These are phyloP conservation scores for Yarrowia sp. DNA, from an alignment of 805 yeast genomes.

Conservation along the genomic window DNA sequence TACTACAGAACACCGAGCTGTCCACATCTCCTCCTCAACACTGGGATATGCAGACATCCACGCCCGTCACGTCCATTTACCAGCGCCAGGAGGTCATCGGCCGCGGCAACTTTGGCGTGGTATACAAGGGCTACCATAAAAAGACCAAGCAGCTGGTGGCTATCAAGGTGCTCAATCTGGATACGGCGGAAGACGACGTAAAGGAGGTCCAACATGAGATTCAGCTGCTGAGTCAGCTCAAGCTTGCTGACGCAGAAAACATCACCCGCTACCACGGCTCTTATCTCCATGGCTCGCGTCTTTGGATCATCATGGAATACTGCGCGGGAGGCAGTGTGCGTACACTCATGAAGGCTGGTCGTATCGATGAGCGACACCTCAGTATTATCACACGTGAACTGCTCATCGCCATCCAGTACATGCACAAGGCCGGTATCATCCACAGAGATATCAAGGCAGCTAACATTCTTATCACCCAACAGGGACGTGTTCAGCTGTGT, in stretches of 20 bases:
- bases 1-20: not conserved
- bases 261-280: slow-evolving; percentile 92
- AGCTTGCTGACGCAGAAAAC: slow-evolving; percentile 68
- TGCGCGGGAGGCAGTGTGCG: slow-evolving; percentile 96
- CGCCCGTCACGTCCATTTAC: slow-evolving; percentile 44
- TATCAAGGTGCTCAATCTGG: slow-evolving; percentile 86
- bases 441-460: slow-evolving; percentile 98
- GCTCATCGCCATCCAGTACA: slow-evolving; percentile 68
- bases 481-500: slow-evolving; percentile 86
- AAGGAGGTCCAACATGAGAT: slow-evolving; percentile 92
- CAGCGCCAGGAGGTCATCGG: slow-evolving; percentile 89
- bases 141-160: slow-evolving; percentile 79
- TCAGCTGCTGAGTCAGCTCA: slow-evolving; percentile 75
- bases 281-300: slow-evolving; percentile 76
- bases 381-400: slow-evolving; percentile 84
- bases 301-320: slow-evolving; percentile 97
- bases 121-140: slow-evolving; percentile 67
- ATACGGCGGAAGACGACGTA: slow-evolving; percentile 91
- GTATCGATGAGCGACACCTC: slow-evolving; percentile 76
- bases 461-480: slow-evolving; percentile 81
- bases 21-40: slow-evolving; percentile 9
- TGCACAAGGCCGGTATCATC: slow-evolving; percentile 86
- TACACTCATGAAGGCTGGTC: slow-evolving; percentile 80
- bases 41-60: slow-evolving; percentile 14
- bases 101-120: slow-evolving; percentile 95